phyloP scores from a whole-genome alignment of 345 rosid species.

The Melaleuca quinquenervia region DNA sequence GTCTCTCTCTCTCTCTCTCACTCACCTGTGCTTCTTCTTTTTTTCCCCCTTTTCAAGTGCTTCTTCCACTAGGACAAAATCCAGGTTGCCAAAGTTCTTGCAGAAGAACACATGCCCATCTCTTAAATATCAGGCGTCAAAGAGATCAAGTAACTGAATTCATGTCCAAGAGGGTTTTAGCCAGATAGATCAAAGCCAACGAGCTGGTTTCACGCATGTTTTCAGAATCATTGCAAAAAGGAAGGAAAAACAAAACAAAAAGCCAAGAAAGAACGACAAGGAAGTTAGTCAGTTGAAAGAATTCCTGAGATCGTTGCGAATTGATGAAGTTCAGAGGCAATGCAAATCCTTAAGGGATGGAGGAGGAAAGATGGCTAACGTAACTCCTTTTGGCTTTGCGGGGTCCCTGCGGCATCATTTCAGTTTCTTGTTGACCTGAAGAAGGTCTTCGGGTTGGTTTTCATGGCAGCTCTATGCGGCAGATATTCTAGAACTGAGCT shows the following conservation, averaged over 20 bases:
- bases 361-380: not conserved
- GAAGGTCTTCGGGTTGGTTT: not conserved
- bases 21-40: not conserved
- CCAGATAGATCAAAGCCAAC: not conserved
- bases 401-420: not conserved
- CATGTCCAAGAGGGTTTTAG: not conserved
- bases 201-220: not conserved
- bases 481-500: not conserved
- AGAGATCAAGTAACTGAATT: not conserved
- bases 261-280: not conserved
- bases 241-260: not conserved
- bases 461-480: not conserved
- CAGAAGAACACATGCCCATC: not conserved
- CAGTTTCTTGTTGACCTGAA: not conserved
- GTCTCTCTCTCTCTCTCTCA: not conserved
- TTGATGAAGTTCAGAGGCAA: not conserved
- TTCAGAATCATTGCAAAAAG: not conserved
- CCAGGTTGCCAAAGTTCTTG: not conserved
- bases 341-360: not conserved
- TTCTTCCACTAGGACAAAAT: not conserved
- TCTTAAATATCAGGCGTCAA: not conserved
- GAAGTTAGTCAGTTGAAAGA: not conserved
- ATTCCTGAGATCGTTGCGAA: not conserved
- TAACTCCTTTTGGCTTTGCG: not conserved
- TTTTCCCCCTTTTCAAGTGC: not conserved